A percentile compares a stretch with the other conserved stretches of the same genome.
phyloP scores from a whole-genome alignment of 1,284 basidiomycete species.

The Boletus sp. region DNA sequence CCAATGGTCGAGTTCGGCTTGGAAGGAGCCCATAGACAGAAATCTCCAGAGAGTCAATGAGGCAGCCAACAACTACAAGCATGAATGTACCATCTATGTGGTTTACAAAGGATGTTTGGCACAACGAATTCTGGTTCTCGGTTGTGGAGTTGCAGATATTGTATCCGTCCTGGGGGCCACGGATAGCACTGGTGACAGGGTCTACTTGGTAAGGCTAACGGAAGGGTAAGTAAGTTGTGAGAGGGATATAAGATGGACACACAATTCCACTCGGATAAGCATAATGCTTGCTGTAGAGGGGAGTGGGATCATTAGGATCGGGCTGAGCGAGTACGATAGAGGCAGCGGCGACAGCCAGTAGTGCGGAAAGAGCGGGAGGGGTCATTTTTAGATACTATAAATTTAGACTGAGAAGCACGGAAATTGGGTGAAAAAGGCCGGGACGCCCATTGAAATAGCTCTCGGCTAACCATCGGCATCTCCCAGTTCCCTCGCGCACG shows the following conservation, averaged over 20 bases:
- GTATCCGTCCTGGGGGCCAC: slow-evolving; percentile 60
- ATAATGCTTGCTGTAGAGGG: slow-evolving; percentile 52
- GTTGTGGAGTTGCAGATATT: slow-evolving; percentile 72
- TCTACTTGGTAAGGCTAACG: slow-evolving; percentile 56
- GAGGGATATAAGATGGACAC: slow-evolving; percentile 17
- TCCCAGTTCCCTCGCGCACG: slow-evolving; percentile 23
- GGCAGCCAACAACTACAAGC: neutral
- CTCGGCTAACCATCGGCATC: slow-evolving; percentile 21
- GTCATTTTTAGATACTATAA: slow-evolving; percentile 30
- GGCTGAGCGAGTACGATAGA: slow-evolving; percentile 36
- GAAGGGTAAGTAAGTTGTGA: neutral
- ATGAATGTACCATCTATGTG: slow-evolving; percentile 42
- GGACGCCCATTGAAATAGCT: slow-evolving; percentile 21
- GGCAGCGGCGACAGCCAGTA: slow-evolving; percentile 37
- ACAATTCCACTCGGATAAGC: slow-evolving; percentile 49
- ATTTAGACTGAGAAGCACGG: neutral
- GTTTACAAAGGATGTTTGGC: slow-evolving; percentile 61
- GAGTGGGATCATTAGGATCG: slow-evolving; percentile 37
- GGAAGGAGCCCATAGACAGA: slow-evolving; percentile 53
- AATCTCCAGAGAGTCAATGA: slow-evolving; percentile 35
- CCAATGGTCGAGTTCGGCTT: slow-evolving; percentile 47
- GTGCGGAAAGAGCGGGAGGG: slow-evolving; percentile 41
- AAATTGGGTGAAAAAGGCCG: neutral
- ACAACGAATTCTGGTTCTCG: slow-evolving; percentile 52
- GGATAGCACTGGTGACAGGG: slow-evolving; percentile 42